phyloP scores from a whole-genome alignment of 2,329 filamentous ascomycete genomes.

The Exophiala xenobiotica region DNA sequence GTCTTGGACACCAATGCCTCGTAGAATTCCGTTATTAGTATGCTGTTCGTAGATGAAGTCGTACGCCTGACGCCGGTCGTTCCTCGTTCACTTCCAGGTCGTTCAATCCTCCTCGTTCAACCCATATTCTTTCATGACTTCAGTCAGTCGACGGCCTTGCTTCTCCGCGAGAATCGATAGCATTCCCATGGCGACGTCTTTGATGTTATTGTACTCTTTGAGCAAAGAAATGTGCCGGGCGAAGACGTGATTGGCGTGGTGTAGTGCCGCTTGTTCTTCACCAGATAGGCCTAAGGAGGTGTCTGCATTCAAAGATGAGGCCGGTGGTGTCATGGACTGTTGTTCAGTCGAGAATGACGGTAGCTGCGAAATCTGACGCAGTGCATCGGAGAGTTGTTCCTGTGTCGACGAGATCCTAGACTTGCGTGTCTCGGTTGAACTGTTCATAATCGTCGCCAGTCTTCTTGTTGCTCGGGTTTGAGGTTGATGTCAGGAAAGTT shows the following conservation, averaged over 20 bases:
- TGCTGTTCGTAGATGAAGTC: no score
- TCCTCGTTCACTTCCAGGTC: no score
- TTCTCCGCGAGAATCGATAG: slow-evolving; percentile 66
- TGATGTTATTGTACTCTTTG: slow-evolving; percentile 70
- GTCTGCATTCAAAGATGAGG: neutral
- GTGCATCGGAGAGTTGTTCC: slow-evolving; percentile 3
- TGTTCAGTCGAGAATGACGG: no score
- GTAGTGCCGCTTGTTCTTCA: slow-evolving; percentile 5
- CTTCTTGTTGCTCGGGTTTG: neutral
- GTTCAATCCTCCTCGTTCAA: slow-evolving; percentile 16
- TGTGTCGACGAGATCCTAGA: slow-evolving; percentile 12
- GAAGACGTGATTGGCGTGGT: slow-evolving; percentile 53
- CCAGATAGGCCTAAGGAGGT: neutral
- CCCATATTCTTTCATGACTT: slow-evolving; percentile 20
- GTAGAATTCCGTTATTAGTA: no score
- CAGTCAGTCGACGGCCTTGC: slow-evolving; percentile 22
- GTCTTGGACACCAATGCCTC: no score
- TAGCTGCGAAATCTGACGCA: slow-evolving; percentile 8
- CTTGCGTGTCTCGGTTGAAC: slow-evolving; percentile 4
- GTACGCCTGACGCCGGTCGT: no score
- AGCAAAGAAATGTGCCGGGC: slow-evolving; percentile 64
- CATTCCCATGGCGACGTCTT: slow-evolving; percentile 65
- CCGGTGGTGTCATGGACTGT: neutral
- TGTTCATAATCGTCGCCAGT: neutral
- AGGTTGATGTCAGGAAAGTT: neutral